These are phyloP conservation scores for Fraxinus baroniana DNA, from an alignment of 305 asterid species.

Conservation along the genomic window DNA sequence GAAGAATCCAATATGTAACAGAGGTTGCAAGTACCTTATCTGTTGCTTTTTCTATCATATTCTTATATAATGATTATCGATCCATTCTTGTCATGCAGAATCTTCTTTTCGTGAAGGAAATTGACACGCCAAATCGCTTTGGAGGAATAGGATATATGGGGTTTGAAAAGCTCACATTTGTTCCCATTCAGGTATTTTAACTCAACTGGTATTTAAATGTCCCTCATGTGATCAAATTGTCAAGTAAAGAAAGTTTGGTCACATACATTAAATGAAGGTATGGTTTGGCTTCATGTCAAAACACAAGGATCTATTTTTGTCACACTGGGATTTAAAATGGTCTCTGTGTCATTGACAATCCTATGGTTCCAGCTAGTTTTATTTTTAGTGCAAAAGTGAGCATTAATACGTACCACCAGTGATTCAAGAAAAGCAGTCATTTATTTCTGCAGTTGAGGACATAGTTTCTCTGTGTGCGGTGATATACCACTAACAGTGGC, in stretches of 20 bases:
- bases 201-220: constrained; percentile 6
- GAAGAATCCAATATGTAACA: neutral
- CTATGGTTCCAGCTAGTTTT: neutral
- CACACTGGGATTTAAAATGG: neutral
- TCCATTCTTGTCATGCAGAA: constrained; percentile 55
- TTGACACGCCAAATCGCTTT: constrained; percentile 73
- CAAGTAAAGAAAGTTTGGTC: constrained; percentile 7
- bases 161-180: constrained; percentile 88
- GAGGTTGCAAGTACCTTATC: neutral
- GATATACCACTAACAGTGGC: neutral
- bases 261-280: neutral
- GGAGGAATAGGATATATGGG: constrained; percentile 90
- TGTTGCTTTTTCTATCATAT: constrained; percentile 23
- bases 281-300: constrained; percentile 3
- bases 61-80: constrained; percentile 18
- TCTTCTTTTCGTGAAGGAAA: constrained; percentile 81
- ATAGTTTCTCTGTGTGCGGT: neutral
- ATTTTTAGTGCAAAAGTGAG: neutral
- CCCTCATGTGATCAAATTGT: neutral
- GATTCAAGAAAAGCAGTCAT: neutral
- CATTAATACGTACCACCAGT: neutral
- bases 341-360: neutral
- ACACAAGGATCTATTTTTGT: neutral
- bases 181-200: constrained; percentile 83
- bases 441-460: neutral